A percentile compares a stretch with the other conserved stretches of the same genome.
Conservation (phyloP, 352 stramenopile species). For the Globisporangium nagaii region DNA sequence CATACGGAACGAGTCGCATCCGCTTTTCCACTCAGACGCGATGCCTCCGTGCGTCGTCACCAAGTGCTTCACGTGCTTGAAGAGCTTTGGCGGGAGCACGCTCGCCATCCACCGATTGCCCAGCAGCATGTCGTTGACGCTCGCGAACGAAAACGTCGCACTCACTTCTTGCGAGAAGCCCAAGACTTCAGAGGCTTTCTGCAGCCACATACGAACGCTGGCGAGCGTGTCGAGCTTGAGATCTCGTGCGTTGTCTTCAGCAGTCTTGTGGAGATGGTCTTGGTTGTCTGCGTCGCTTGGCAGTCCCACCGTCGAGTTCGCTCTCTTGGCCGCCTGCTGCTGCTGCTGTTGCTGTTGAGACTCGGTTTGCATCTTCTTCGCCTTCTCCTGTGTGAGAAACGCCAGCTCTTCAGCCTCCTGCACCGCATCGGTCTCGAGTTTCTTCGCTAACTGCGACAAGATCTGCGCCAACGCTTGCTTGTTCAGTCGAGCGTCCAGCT, state of each 20-base stretch:
- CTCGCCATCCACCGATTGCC: slow-evolving; percentile 40
- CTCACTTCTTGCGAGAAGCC: slow-evolving; percentile 38
- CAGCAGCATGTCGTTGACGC: slow-evolving; percentile 23
- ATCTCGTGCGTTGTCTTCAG: neutral
- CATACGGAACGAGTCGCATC: slow-evolving; percentile 41
- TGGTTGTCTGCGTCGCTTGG: neutral
- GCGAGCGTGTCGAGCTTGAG: neutral
- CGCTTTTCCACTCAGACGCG: slow-evolving; percentile 40
- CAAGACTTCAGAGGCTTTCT: slow-evolving; percentile 18
- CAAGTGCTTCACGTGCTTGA: slow-evolving; percentile 21
- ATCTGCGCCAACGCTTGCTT: slow-evolving; percentile 50
- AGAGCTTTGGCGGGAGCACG: slow-evolving; percentile 19
- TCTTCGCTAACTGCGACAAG: slow-evolving; percentile 30
- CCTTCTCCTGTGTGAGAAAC: slow-evolving; percentile 25
- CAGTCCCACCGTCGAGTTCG: neutral
- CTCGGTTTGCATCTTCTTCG: neutral
- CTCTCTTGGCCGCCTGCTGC: slow-evolving; percentile 8
- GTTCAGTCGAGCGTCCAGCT: slow-evolving; percentile 53
- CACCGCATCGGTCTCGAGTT: slow-evolving; percentile 28
- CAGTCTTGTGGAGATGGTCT: neutral
- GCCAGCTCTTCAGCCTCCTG: slow-evolving; percentile 29
- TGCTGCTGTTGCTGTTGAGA: slow-evolving; percentile 8
- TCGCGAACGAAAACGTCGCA: slow-evolving; percentile 30
- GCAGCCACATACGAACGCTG: slow-evolving; percentile 11
- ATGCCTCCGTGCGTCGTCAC: slow-evolving; percentile 29